Evolutionary conservation across 2,329 filamentous ascomycete genomes (phyloP).

Genomic region (Colletotrichum simmondsii): DNA sequence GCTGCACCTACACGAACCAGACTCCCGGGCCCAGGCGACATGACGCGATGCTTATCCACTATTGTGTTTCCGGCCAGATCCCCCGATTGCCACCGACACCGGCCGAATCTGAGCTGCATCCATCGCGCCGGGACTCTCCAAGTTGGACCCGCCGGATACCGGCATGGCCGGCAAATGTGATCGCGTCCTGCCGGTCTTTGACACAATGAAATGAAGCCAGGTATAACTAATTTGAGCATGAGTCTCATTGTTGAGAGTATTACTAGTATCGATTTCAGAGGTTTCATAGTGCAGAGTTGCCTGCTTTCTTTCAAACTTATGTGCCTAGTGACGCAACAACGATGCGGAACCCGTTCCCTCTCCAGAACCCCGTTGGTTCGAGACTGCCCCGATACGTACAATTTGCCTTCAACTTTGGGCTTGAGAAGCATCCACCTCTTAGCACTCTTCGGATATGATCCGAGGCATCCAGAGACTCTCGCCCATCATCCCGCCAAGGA

Average conservation of each 20-base stretch:
- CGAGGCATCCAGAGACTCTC: not conserved
- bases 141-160: not conserved
- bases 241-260: too few relatives aligned
- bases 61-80: not conserved
- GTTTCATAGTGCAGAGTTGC: too few relatives aligned
- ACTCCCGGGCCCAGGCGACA: not conserved
- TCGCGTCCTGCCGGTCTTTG: not conserved
- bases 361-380: constrained; percentile 14
- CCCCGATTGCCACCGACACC: not conserved
- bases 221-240: not conserved
- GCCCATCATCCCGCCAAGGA: not conserved
- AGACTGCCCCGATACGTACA: constrained; percentile 22
- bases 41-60: constrained; percentile 12
- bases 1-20: too few relatives aligned
- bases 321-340: not conserved
- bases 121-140: not conserved
- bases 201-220: not conserved
- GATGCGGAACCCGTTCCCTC: constrained; percentile 10
- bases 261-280: too few relatives aligned
- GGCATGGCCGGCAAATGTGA: not conserved
- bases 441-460: not conserved
- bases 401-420: constrained; percentile 16
- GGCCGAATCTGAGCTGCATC: not conserved
- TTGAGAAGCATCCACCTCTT: constrained; percentile 6
- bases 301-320: too few relatives aligned